Conservation (phyloP, 2,329 filamentous ascomycete species). For the Aspergillus japonicus region DNA sequence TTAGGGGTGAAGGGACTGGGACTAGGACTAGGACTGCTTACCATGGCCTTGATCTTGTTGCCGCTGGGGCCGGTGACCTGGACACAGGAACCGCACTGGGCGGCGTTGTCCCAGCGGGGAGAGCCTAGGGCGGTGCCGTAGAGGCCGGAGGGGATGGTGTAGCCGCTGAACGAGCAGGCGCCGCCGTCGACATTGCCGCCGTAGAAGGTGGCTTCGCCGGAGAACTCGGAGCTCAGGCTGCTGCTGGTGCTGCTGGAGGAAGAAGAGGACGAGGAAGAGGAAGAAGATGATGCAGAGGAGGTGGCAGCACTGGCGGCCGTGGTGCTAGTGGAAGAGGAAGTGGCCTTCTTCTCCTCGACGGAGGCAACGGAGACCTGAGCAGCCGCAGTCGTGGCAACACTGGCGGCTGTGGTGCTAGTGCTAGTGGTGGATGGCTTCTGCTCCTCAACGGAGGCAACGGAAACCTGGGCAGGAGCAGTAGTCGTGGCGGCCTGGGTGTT, state of each 20-base stretch:
- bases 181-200: conserved; percentile 59
- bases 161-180: conserved; percentile 62
- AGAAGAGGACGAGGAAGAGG: conserved; percentile 6
- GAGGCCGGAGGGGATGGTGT: conserved; percentile 59
- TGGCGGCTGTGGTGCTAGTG: conserved; percentile 11
- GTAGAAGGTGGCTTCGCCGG: conserved; percentile 54
- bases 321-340: conserved; percentile 9
- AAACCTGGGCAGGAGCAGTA: conserved; percentile 1
- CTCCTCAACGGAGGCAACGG: background rate
- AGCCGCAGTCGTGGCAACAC: conserved; percentile 8
- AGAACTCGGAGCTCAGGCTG: conserved; percentile 19
- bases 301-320: conserved; percentile 7
- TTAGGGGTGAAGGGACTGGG: too few species aligned
- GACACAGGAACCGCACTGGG: conserved; percentile 62
- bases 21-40: conserved; percentile 32
- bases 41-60: conserved; percentile 63
- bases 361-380: background rate
- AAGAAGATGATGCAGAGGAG: conserved; percentile 3
- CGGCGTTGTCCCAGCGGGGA: conserved; percentile 54
- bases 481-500: background rate
- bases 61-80: conserved; percentile 53
- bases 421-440: background rate
- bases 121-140: conserved; percentile 61
- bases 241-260: conserved; percentile 13
- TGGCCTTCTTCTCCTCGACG: background rate